phyloP scores from a whole-genome alignment of 2,329 filamentous ascomycete genomes.

The Fusarium illudens region DNA sequence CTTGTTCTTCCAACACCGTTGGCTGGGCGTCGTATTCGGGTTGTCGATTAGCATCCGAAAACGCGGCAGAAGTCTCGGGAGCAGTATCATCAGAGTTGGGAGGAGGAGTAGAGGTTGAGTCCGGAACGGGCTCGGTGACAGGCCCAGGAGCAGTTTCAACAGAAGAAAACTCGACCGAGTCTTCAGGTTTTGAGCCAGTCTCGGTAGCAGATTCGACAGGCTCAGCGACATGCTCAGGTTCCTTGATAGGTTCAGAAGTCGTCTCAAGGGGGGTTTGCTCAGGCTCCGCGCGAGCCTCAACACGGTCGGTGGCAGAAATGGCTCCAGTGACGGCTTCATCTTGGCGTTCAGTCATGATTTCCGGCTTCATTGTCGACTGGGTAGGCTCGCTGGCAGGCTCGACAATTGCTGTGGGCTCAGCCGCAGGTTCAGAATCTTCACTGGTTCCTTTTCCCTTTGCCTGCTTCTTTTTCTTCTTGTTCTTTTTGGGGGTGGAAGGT shows the following conservation, averaged over 20 bases:
- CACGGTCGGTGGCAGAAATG: background rate
- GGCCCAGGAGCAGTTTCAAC: background rate
- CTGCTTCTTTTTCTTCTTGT: slow-evolving; percentile 5
- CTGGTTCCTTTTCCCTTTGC: background rate
- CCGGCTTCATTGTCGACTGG: background rate
- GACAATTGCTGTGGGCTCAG: background rate
- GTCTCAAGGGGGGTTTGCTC: background rate
- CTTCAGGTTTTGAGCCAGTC: background rate
- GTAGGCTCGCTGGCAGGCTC: background rate
- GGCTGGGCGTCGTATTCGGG: background rate
- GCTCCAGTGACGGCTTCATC: background rate
- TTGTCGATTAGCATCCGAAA: background rate
- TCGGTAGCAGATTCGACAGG: background rate
- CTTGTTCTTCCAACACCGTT: background rate
- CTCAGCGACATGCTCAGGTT: background rate
- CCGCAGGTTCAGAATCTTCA: background rate
- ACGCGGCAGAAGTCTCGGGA: background rate
- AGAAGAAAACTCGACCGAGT: background rate
- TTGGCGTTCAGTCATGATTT: background rate
- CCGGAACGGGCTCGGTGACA: background rate
- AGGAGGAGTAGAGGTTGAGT: background rate
- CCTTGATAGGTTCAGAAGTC: background rate
- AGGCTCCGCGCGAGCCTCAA: background rate
- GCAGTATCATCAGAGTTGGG: background rate
- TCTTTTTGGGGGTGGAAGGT: slow-evolving; percentile 1